Conservation (phyloP, 2,329 filamentous ascomycete genomes). For the Remersonia thermophila region DNA sequence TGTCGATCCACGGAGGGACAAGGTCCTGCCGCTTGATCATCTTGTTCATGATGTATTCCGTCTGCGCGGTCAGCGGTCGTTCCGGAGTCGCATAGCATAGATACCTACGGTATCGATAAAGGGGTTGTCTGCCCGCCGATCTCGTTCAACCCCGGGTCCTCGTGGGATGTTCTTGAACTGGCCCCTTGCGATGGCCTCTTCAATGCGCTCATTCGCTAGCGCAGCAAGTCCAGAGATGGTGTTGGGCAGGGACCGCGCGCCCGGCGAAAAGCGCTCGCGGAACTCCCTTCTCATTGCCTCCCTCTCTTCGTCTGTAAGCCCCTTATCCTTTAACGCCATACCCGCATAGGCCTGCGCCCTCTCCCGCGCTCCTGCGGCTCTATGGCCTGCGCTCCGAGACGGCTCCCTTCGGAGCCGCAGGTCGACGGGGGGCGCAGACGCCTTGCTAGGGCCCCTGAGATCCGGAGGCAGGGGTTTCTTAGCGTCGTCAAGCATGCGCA, state of each 20-base stretch:
- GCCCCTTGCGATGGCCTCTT: constrained; percentile 82
- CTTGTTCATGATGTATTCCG: constrained; percentile 96
- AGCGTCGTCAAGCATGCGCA: constrained; percentile 77
- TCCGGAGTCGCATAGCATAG: neutral
- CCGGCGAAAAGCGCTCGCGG: constrained; percentile 66
- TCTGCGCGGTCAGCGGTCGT: constrained; percentile 25
- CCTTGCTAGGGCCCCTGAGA: constrained; percentile 31
- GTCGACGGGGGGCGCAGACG: constrained; percentile 34
- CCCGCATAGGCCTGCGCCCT: constrained; percentile 40
- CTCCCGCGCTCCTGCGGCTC: constrained; percentile 44
- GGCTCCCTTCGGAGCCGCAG: constrained; percentile 34
- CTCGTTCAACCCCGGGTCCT: constrained; percentile 68
- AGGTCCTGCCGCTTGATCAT: constrained; percentile 96
- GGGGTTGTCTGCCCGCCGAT: constrained; percentile 69
- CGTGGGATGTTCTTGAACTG: constrained; percentile 73
- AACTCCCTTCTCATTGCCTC: constrained; percentile 61
- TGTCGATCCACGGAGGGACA: constrained; percentile 96
- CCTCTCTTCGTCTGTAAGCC: constrained; percentile 57
- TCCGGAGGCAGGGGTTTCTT: constrained; percentile 52
- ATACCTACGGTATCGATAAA: constrained; percentile 65
- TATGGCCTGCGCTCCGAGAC: constrained; percentile 31
- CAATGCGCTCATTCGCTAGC: constrained; percentile 78
- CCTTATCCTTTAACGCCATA: constrained; percentile 35
- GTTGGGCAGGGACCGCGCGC: constrained; percentile 59
- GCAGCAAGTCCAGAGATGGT: constrained; percentile 67